These are phyloP conservation scores for Stephanodiscus minutulus DNA, from an alignment of 108 stramenopile genomes.

Conservation along the genomic window DNA sequence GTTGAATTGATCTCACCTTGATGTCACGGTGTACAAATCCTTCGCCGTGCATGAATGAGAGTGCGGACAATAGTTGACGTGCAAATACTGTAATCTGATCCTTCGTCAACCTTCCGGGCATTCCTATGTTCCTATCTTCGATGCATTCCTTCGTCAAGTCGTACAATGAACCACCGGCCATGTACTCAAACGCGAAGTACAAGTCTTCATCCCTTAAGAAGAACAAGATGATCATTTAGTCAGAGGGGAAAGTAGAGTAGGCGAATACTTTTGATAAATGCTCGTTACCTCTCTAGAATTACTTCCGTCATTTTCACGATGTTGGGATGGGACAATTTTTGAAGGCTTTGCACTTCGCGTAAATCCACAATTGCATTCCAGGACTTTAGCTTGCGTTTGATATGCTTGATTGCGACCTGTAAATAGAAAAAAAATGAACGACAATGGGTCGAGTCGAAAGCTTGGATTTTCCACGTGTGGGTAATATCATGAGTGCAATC, in stretches of 20 bases:
- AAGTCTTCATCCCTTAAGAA: constrained; percentile 63
- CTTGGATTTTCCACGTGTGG: constrained; percentile 1
- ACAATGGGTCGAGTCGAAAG: neutral
- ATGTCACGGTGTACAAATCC: constrained; percentile 95
- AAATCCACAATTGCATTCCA: constrained; percentile 90
- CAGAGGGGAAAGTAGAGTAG: constrained; percentile 1
- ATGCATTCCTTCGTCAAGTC: constrained; percentile 67
- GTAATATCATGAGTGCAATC: neutral
- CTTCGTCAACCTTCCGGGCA: constrained; percentile 14
- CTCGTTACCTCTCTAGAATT: constrained; percentile 75
- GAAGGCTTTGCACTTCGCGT: constrained; percentile 88
- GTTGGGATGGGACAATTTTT: constrained; percentile 55
- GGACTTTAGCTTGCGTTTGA: constrained; percentile 64
- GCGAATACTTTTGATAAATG: neutral
- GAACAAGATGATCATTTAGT: neutral
- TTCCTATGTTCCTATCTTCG: constrained; percentile 15
- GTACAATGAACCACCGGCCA: constrained; percentile 92
- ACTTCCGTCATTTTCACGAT: constrained; percentile 91
- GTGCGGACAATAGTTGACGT: constrained; percentile 85
- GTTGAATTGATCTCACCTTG: constrained; percentile 47
- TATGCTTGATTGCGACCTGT: constrained; percentile 72
- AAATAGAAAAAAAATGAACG: too few species aligned
- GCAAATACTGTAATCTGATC: constrained; percentile 73
- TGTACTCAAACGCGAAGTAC: constrained; percentile 96
- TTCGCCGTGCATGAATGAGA: constrained; percentile 87